Base-by-base conservation (phyloP, 2,329 filamentous ascomycete species). In the Aureobasidium sp. region DNA sequence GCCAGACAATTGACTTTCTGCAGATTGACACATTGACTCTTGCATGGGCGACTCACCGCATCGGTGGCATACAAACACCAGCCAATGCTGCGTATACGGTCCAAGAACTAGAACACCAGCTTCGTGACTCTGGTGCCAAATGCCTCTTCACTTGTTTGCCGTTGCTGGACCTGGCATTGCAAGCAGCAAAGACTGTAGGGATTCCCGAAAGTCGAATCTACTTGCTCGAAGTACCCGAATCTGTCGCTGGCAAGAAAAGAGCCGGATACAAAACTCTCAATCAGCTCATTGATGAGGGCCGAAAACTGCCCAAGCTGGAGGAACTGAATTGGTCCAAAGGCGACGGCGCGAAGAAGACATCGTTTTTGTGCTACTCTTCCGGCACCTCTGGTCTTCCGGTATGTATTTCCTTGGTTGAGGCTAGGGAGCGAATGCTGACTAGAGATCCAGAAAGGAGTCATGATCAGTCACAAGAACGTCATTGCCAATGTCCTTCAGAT, bases 301-400 rank as follows among this genome's bases (percentile, higher is more conserved):
- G 73, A 49, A 75, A 77, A 15, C 73, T 86, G 37, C 79, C 82
- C 2, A 73, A 78, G 20, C 71, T 88, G 63, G 57, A 65, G 34
- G 75, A 79, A 5, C 71, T 88, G 69, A 78, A 78, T 36, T 89
- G 87, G 86, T 69, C 75, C 45, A 79, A 80, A 63, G 87, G 88
- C 0, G 84, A 89, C 67, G 87, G 86, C 3, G 81, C 82, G 39
- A 83, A 84, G 60, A 86, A 87, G 68, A 85, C 85, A 6, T 87
- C 90, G 0, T 93, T 89, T 70, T 78, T 95, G 48, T 91, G 88
- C 75, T 92, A 90, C 72, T 91, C 87, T 0, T 90, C 86, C 71
- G 89, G 89, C 22, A 93, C 89, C 1, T 91, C 88, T 12, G 89
- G 89, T 3, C 75, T 92, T 41, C 89, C 89, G 17, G 87, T 88